These are phyloP conservation scores for Baudoinia panamericana DNA, from an alignment of 495 filamentous ascomycete species.

Conservation along the genomic window DNA sequence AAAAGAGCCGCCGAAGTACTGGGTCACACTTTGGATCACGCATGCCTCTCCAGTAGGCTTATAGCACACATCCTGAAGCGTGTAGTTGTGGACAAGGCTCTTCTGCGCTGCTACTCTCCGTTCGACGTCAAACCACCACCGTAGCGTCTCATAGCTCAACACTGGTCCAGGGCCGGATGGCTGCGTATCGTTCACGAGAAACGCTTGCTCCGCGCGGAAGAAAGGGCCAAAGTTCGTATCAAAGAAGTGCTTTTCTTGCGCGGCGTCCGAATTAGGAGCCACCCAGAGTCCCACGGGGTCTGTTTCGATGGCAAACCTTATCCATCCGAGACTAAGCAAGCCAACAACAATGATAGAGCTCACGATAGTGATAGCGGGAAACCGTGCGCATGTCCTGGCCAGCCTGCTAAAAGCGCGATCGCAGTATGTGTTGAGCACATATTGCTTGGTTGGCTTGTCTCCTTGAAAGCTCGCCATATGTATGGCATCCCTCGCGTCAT, in stretches of 20 bases:
- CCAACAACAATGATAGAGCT: constrained; percentile 55
- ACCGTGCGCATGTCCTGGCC: constrained; percentile 67
- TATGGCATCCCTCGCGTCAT: constrained; percentile 68
- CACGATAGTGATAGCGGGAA: constrained; percentile 69
- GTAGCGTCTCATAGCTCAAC: constrained; percentile 70
- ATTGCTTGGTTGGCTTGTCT: constrained; percentile 58
- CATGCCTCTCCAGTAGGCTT: constrained; percentile 83
- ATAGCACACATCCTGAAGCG: constrained; percentile 77
- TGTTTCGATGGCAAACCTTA: constrained; percentile 71
- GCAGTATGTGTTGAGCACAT: constrained; percentile 62
- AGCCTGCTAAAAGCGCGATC: constrained; percentile 71
- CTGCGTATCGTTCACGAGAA: constrained; percentile 77
- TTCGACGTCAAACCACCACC: constrained; percentile 93
- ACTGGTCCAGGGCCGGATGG: constrained; percentile 54
- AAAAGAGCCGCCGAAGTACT: constrained; percentile 65
- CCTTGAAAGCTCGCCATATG: constrained; percentile 44
- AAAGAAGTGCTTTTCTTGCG: constrained; percentile 87
- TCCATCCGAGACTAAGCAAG: constrained; percentile 72
- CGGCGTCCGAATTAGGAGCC: constrained; percentile 77
- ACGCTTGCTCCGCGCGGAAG: constrained; percentile 84
- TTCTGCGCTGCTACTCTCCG: constrained; percentile 53
- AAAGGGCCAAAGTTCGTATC: constrained; percentile 93
- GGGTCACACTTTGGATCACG: constrained; percentile 79
- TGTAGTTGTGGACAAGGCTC: constrained; percentile 47
- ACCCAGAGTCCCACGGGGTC: constrained; percentile 92